These are phyloP conservation scores for Coemansia sp. DNA, from an alignment of 192 early-diverging fungal species.

Conservation along the genomic window DNA sequence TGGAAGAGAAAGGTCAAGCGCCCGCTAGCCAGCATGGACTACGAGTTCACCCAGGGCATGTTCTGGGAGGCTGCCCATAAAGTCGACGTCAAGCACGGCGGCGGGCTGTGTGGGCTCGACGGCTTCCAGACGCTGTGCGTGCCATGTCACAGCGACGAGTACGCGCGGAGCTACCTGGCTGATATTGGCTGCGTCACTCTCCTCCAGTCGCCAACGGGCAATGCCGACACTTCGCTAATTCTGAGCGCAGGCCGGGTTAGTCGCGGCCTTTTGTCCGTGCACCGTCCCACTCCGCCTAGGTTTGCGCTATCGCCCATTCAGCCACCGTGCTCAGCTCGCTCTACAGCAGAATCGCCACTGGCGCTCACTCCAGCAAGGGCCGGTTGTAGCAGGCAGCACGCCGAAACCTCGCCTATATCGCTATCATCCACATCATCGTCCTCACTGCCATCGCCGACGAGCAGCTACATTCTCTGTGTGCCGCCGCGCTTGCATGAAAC, in stretches of 20 bases:
- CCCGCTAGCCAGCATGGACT: slow-evolving; percentile 30
- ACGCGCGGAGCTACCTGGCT: slow-evolving; percentile 34
- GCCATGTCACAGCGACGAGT: slow-evolving; percentile 42
- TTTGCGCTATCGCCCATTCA: background rate
- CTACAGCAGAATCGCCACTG: background rate
- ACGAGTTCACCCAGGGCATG: slow-evolving; percentile 41
- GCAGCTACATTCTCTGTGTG: background rate
- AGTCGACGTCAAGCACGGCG: slow-evolving; percentile 46
- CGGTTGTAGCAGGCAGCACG: background rate
- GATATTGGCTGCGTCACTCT: slow-evolving; percentile 19
- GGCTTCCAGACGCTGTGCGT: slow-evolving; percentile 49
- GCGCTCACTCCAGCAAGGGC: background rate
- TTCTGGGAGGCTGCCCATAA: slow-evolving; percentile 53
- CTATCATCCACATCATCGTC: slow-evolving; percentile 11
- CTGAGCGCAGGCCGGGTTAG: background rate
- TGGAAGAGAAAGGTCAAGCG: slow-evolving; percentile 30
- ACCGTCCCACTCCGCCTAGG: background rate
- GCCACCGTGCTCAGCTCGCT: background rate
- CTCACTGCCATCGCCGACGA: slow-evolving; percentile 19
- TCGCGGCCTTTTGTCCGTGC: background rate
- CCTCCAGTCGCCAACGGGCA: slow-evolving; percentile 14
- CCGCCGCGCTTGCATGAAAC: slow-evolving; percentile 6
- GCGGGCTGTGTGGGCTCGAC: slow-evolving; percentile 48
- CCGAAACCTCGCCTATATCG: background rate
- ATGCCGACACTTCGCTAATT: background rate